These are phyloP conservation scores for Verticillium zaregamsianum DNA, from an alignment of 2,329 filamentous ascomycete species.

Conservation along the genomic window DNA sequence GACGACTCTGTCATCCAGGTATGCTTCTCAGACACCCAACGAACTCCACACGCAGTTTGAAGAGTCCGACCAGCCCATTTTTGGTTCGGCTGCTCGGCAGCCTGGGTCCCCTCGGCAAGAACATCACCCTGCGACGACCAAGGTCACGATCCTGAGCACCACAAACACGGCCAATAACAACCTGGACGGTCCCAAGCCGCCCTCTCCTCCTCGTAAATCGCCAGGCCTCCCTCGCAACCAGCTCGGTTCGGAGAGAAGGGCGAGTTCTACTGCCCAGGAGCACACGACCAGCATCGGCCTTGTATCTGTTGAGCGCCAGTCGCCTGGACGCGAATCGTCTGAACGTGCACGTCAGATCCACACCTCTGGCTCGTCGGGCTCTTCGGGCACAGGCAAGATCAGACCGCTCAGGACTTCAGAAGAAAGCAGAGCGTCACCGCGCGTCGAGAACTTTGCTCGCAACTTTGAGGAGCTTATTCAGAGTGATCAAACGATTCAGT, in stretches of 20 bases:
- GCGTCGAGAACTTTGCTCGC: conserved; percentile 55
- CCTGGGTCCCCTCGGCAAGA: conserved; percentile 15
- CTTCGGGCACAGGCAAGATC: conserved; percentile 45
- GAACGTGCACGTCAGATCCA: conserved; percentile 31
- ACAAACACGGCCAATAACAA: conserved; percentile 21
- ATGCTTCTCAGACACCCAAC: conserved; percentile 4
- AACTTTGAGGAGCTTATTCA: conserved; percentile 78
- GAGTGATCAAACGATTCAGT: conserved; percentile 78
- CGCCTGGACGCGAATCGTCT: conserved; percentile 7
- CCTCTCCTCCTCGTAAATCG: conserved; percentile 28
- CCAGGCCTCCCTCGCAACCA: conserved; percentile 13
- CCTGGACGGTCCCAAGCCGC: conserved; percentile 24
- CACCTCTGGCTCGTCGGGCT: conserved; percentile 47
- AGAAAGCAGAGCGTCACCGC: conserved; percentile 42
- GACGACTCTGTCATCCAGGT: not conserved
- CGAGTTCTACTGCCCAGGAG: not conserved
- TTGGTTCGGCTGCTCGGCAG: conserved; percentile 15
- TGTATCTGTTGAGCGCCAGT: conserved; percentile 31
- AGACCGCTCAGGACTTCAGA: conserved; percentile 55
- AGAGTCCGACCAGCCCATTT: conserved; percentile 13
- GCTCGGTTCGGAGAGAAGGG: not conserved
- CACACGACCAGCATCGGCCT: conserved; percentile 27
- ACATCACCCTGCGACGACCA: conserved; percentile 21
- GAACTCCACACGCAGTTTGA: conserved; percentile 8
- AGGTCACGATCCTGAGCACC: conserved; percentile 28